A percentile compares a stretch with the other conserved stretches of the same genome.
Conservation (phyloP, 768 basidiomycete genomes). For the Pulveroboletus sp. region DNA sequence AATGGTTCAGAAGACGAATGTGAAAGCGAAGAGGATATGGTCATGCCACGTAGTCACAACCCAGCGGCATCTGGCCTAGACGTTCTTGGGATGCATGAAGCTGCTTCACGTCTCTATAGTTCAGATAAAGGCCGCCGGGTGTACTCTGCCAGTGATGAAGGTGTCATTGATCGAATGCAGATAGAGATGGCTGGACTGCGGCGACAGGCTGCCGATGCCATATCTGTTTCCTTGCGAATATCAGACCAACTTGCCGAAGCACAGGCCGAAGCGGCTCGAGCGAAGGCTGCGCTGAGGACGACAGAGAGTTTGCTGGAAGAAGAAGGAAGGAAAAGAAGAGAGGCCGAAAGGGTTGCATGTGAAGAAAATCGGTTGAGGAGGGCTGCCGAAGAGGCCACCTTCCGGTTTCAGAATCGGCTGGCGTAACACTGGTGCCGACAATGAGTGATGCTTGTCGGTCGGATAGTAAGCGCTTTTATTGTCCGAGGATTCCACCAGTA, state of each 20-base stretch:
- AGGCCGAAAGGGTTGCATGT: conserved; percentile 50
- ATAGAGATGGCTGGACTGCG: conserved; percentile 61
- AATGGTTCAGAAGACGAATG: conserved; percentile 47
- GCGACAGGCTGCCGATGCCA: conserved; percentile 63
- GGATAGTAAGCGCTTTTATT: not conserved
- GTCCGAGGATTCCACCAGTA: not conserved
- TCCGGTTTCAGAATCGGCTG: conserved; percentile 30
- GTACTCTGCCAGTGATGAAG: conserved; percentile 34
- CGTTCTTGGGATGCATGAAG: conserved; percentile 30
- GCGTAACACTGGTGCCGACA: not conserved
- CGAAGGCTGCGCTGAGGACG: conserved; percentile 49
- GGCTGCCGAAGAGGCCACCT: conserved; percentile 47
- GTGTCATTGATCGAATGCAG: conserved; percentile 56
- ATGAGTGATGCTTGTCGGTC: not conserved
- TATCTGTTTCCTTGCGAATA: conserved; percentile 57
- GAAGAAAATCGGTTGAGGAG: conserved; percentile 45
- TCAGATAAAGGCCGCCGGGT: conserved; percentile 27
- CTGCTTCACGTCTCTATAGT: conserved; percentile 40
- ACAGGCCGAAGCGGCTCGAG: conserved; percentile 54
- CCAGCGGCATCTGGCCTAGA: conserved; percentile 37
- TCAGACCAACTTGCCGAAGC: conserved; percentile 67
- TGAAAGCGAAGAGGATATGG: conserved; percentile 66
- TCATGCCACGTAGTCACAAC: conserved; percentile 42
- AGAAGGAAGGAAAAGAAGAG: conserved; percentile 52
- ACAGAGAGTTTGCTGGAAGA: conserved; percentile 58